phyloP scores from a whole-genome alignment of 768 basidiomycete genomes.

The Pulveroboletus ravenelii region DNA sequence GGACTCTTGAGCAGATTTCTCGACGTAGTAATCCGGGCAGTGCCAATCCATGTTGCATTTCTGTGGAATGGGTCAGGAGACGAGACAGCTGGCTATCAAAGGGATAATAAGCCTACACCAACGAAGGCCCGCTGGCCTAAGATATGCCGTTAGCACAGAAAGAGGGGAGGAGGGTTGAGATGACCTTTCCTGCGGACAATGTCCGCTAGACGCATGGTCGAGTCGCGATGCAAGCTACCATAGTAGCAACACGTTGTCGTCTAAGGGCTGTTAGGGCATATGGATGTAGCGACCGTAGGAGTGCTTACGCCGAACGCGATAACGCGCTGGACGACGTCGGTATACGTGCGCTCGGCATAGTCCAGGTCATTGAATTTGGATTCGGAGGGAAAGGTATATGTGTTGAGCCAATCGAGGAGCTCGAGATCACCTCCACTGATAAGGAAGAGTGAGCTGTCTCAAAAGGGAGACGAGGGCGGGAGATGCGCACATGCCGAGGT shows the following conservation, averaged over 20 bases:
- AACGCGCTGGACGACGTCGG: conserved; percentile 63
- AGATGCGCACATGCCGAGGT: conserved; percentile 33
- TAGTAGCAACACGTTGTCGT: conserved; percentile 96
- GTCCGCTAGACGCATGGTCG: conserved; percentile 78
- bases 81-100: background rate
- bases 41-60: conserved; percentile 53
- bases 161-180: conserved; percentile 5
- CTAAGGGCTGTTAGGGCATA: conserved; percentile 28
- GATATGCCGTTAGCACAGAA: conserved; percentile 6
- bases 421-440: conserved; percentile 77
- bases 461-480: background rate
- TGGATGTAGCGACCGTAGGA: background rate
- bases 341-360: conserved; percentile 69
- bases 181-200: conserved; percentile 59
- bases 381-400: conserved; percentile 88
- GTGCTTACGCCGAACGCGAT: conserved; percentile 70
- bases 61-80: conserved; percentile 14
- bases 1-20: conserved; percentile 56
- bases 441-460: conserved; percentile 3
- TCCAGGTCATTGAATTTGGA: conserved; percentile 61
- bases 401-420: conserved; percentile 82
- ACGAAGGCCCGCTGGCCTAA: conserved; percentile 83
- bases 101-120: conserved; percentile 50
- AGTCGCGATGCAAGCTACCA: conserved; percentile 73
- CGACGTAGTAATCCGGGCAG: conserved; percentile 63